Conservation (phyloP, 2,329 filamentous ascomycete species). For the Penicillium psychrosexuale region DNA sequence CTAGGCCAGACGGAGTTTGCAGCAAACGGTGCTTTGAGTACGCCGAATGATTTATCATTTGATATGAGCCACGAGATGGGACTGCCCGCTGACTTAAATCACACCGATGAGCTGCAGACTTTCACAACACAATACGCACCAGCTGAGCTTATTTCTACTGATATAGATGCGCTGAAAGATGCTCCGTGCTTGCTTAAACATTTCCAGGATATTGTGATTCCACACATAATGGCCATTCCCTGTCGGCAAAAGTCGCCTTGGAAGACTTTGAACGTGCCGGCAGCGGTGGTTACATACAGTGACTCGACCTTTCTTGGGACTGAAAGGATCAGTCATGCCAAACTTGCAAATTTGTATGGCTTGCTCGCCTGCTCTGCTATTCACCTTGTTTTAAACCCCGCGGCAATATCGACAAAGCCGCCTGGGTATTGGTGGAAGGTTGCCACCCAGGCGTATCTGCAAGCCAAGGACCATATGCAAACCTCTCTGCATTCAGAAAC, state of each 20-base stretch:
- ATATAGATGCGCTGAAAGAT: constrained; percentile 18
- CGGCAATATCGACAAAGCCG: constrained; percentile 8
- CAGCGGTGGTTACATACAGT: constrained; percentile 31
- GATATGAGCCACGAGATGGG: constrained; percentile 10
- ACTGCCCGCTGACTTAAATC: neutral
- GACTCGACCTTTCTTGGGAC: constrained; percentile 31
- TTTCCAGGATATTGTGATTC: constrained; percentile 33
- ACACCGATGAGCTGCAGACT: neutral
- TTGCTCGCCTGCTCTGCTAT: constrained; percentile 31
- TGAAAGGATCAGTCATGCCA: constrained; percentile 29
- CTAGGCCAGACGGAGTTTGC: constrained; percentile 21
- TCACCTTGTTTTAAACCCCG: constrained; percentile 21
- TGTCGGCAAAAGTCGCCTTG: constrained; percentile 34
- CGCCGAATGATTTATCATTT: constrained; percentile 14
- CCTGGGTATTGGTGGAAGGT: constrained; percentile 26
- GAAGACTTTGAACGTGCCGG: constrained; percentile 32
- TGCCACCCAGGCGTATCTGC: constrained; percentile 24
- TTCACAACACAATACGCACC: constrained; percentile 11
- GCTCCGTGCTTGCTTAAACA: constrained; percentile 30
- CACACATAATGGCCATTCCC: constrained; percentile 32
- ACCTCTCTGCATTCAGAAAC: constrained; percentile 31
- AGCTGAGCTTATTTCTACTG: constrained; percentile 5
- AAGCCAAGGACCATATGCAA: constrained; percentile 34
- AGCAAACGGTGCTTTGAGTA: constrained; percentile 14
- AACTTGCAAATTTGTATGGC: constrained; percentile 31